A percentile compares a stretch with the other conserved stretches of the same genome.
Evolutionary conservation across 176 grass and related monocot species (phyloP).

Genomic region (Bonia amplexicaulis): DNA sequence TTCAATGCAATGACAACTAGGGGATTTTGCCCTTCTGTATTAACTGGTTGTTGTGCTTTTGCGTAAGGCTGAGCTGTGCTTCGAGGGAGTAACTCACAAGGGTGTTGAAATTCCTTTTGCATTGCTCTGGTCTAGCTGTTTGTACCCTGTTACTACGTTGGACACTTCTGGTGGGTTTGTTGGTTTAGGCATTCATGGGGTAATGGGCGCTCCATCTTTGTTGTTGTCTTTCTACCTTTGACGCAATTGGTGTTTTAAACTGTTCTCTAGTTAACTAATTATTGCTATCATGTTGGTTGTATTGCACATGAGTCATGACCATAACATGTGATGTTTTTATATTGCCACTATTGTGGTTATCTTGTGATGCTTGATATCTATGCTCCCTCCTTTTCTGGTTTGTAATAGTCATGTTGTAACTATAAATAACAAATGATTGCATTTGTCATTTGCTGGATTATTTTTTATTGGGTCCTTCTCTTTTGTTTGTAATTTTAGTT

Average conservation of each 20-base stretch:
- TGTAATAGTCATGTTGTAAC: background rate
- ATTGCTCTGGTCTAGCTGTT: background rate
- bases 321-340: too few relatives aligned
- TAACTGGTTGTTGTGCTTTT: background rate
- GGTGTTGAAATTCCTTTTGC: background rate
- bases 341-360: background rate
- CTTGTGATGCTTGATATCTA: background rate
- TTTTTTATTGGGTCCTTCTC: too few relatives aligned
- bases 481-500: background rate
- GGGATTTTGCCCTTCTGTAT: background rate
- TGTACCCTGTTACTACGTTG: background rate
- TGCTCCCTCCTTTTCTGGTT: background rate
- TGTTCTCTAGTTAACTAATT: background rate
- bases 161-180: background rate
- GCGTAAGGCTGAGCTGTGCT: background rate
- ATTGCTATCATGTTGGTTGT: background rate
- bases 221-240: background rate
- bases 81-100: background rate
- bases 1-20: background rate
- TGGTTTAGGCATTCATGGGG: background rate
- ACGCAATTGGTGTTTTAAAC: background rate
- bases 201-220: background rate
- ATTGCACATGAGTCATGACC: too few relatives aligned
- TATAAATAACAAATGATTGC: background rate
- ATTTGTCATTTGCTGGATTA: background rate